Conservation (phyloP, 1,139 yeast genomes). For the Pichia sp. region DNA sequence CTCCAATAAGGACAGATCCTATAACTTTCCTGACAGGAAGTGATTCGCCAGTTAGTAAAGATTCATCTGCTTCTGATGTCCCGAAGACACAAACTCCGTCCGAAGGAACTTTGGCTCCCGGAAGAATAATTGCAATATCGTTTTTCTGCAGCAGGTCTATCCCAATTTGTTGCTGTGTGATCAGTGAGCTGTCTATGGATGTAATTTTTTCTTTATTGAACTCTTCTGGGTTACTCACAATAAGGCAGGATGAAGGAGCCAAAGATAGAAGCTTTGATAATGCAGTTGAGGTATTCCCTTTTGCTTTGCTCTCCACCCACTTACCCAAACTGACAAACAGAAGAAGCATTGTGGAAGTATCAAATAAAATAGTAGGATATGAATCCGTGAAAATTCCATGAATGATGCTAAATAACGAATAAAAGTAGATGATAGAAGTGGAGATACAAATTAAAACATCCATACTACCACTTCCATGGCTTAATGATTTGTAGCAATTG, state of each 20-base stretch:
- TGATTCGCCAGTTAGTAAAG: constrained; percentile 87
- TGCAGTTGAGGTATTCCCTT: constrained; percentile 90
- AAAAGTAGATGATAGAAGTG: constrained; percentile 71
- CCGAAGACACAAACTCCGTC: constrained; percentile 83
- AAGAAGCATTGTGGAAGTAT: constrained; percentile 80
- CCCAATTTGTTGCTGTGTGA: constrained; percentile 40
- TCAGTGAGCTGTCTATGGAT: constrained; percentile 16
- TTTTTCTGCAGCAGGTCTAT: constrained; percentile 73
- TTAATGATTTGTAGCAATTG: constrained; percentile 62
- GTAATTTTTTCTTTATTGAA: constrained; percentile 13
- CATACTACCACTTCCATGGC: constrained; percentile 85
- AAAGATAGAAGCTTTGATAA: constrained; percentile 73
- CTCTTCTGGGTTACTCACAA: constrained; percentile 43
- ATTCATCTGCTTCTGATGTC: constrained; percentile 79
- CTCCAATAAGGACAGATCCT: constrained; percentile 76
- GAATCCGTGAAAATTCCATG: constrained; percentile 35
- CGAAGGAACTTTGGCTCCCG: constrained; percentile 88
- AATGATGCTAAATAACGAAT: constrained; percentile 61
- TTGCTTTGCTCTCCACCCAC: constrained; percentile 86
- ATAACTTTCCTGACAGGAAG: constrained; percentile 59
- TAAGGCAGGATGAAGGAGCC: constrained; percentile 73
- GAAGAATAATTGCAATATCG: constrained; percentile 73
- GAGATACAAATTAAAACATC: constrained; percentile 86
- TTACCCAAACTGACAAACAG: constrained; percentile 85
- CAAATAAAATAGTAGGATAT: constrained; percentile 77